Evolutionary conservation across 176 grass and related monocot species (phyloP).

Genomic region (Oryza brachyantha): DNA sequence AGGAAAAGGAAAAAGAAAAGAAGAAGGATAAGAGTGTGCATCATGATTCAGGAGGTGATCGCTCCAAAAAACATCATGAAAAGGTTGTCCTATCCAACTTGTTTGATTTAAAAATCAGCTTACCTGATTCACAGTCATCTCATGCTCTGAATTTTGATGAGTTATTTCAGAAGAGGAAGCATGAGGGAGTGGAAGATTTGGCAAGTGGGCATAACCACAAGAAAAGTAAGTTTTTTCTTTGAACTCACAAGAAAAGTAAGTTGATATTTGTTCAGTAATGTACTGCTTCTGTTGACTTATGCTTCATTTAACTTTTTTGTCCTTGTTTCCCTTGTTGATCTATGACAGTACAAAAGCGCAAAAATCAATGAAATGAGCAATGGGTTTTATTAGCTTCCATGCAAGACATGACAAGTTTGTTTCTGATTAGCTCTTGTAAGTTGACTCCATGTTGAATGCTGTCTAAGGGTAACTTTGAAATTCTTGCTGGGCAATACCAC

Average conservation of each 20-base stretch:
- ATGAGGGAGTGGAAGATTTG: constrained; percentile 48
- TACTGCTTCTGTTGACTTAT: neutral
- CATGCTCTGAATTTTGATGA: constrained; percentile 24
- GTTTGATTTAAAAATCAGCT: neutral
- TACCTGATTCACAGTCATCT: neutral
- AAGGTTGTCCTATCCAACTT: constrained; percentile 51
- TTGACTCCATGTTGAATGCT: constrained; percentile 28
- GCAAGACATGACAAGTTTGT: neutral
- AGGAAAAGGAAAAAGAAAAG: constrained; percentile 66
- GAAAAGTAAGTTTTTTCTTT: constrained; percentile 60
- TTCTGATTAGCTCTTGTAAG: constrained; percentile 21
- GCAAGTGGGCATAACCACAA: constrained; percentile 51
- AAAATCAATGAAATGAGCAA: constrained; percentile 39
- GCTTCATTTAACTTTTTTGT: neutral
- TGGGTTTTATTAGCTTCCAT: neutral
- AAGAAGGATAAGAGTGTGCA: constrained; percentile 86
- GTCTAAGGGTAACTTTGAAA: constrained; percentile 29
- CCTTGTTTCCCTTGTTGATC: constrained; percentile 20
- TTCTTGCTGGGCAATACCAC: constrained; percentile 20
- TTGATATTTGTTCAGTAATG: constrained; percentile 18
- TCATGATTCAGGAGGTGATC: constrained; percentile 70
- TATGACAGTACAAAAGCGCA: constrained; percentile 59
- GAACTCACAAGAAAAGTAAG: constrained; percentile 69
- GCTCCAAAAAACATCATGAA: constrained; percentile 86
- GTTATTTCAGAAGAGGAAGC: constrained; percentile 58